Conservation (phyloP, 1,284 basidiomycete species). For the Ganoderma leucocontextum region DNA sequence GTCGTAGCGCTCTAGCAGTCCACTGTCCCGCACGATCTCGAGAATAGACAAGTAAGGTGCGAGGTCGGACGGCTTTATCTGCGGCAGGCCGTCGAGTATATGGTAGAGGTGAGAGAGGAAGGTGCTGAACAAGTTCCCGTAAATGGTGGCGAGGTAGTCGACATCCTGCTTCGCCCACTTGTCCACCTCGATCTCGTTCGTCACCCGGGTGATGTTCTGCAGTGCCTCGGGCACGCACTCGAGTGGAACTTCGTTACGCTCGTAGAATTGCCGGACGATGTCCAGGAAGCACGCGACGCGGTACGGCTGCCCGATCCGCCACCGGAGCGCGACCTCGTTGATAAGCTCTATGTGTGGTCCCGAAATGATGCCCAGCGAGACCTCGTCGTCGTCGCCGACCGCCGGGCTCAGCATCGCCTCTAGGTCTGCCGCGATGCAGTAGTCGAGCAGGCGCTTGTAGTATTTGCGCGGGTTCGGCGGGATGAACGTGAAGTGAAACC, state of each 20-base stretch:
- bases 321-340: slow-evolving; percentile 87
- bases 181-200: slow-evolving; percentile 75
- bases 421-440: slow-evolving; percentile 88
- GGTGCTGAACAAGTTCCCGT: slow-evolving; percentile 84
- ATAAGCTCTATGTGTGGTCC: slow-evolving; percentile 83
- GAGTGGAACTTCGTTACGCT: slow-evolving; percentile 90
- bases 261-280: slow-evolving; percentile 88
- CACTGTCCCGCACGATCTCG: slow-evolving; percentile 76
- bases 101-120: slow-evolving; percentile 90
- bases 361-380: slow-evolving; percentile 94
- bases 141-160: slow-evolving; percentile 71
- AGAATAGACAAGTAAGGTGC: slow-evolving; percentile 71
- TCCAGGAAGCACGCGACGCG: slow-evolving; percentile 86
- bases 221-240: slow-evolving; percentile 95
- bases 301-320: slow-evolving; percentile 88
- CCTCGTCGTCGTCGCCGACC: slow-evolving; percentile 95
- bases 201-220: slow-evolving; percentile 73
- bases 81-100: slow-evolving; percentile 77
- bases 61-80: slow-evolving; percentile 74
- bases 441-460: slow-evolving; percentile 86
- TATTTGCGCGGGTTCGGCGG: slow-evolving; percentile 88
- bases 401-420: slow-evolving; percentile 88
- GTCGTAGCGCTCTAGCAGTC: slow-evolving; percentile 71
- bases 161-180: slow-evolving; percentile 88
- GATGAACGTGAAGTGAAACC: slow-evolving; percentile 87